Evolutionary conservation across 208 protist genomes (phyloP).

Genomic region (Vickermania ingenoplastis): DNA sequence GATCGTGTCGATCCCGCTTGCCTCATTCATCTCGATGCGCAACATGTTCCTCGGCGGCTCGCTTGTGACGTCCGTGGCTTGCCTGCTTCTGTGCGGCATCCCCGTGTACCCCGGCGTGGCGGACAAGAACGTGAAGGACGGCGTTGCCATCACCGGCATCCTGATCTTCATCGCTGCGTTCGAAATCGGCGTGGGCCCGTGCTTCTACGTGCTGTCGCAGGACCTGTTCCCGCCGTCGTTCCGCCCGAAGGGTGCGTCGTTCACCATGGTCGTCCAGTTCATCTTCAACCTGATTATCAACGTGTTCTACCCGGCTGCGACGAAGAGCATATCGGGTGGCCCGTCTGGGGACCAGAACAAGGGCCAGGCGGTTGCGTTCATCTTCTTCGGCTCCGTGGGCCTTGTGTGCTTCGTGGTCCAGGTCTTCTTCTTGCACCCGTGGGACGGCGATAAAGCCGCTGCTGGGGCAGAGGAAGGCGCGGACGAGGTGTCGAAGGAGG

Average conservation of each 20-base stretch:
- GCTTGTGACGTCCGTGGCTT: conserved; percentile 45
- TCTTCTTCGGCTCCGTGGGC: conserved; percentile 71
- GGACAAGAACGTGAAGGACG: conserved; percentile 31
- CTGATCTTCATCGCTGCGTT: conserved; percentile 69
- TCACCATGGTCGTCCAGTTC: conserved; percentile 63
- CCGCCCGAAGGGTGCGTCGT: conserved; percentile 54
- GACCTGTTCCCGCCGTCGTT: conserved; percentile 77
- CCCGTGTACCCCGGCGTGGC: conserved; percentile 70
- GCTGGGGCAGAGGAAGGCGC: background rate
- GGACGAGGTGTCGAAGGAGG: background rate
- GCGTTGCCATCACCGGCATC: conserved; percentile 68
- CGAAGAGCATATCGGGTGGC: conserved; percentile 69
- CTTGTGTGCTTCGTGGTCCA: conserved; percentile 60
- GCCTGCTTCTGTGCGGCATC: conserved; percentile 72
- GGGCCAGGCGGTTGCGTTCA: conserved; percentile 79
- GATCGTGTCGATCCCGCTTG: conserved; percentile 60
- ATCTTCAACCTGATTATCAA: conserved; percentile 87
- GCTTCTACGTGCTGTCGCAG: conserved; percentile 75
- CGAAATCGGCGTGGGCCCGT: conserved; percentile 66
- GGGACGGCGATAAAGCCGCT: conserved; percentile 14
- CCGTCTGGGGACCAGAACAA: conserved; percentile 76
- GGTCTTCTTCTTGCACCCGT: conserved; percentile 69
- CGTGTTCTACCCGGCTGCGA: conserved; percentile 74
- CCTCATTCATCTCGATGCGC: conserved; percentile 55
- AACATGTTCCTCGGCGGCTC: conserved; percentile 58